Conservation (phyloP, 352 stramenopile genomes). For the Thraustochytrium striatum region DNA sequence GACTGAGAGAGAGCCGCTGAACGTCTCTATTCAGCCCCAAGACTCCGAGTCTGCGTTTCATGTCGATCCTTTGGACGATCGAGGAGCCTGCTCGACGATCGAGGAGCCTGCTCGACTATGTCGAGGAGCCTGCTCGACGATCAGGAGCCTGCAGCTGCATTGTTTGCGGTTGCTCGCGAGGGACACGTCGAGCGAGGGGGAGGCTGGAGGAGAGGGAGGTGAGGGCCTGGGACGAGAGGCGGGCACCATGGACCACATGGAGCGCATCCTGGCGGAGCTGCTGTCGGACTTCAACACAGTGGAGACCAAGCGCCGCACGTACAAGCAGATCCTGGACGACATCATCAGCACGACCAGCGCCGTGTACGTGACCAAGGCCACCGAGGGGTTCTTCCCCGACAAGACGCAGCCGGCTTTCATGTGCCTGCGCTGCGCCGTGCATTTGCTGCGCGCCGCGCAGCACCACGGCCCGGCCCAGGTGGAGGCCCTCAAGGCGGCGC, state of each 20-base stretch:
- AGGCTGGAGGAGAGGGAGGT: no score
- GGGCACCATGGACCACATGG: constrained; percentile 36
- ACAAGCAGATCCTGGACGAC: constrained; percentile 29
- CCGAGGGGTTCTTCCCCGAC: constrained; percentile 28
- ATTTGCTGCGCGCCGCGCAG: not conserved
- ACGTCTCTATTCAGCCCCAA: no score
- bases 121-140: no score
- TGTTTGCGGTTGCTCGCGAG: no score
- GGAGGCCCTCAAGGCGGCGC: not conserved
- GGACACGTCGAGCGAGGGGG: no score
- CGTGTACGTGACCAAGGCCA: constrained; percentile 15
- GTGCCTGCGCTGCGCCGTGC: not conserved
- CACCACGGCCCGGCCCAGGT: not conserved
- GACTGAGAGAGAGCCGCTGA: no score
- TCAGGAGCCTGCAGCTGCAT: no score
- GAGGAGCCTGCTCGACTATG: no score
- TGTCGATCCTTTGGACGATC: no score
- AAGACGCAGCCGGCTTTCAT: constrained; percentile 31
- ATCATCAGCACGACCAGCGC: constrained; percentile 21
- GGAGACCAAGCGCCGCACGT: not conserved
- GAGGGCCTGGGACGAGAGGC: no score
- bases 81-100: no score
- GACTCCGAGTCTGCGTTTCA: no score
- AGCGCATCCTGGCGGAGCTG: constrained; percentile 36
- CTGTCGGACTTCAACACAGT: constrained; percentile 33